Percentiles rank a stretch among this genome's conserved stretches.
phyloP scores from a whole-genome alignment of 2,329 filamentous ascomycete species.

The Orbilia quercus region DNA sequence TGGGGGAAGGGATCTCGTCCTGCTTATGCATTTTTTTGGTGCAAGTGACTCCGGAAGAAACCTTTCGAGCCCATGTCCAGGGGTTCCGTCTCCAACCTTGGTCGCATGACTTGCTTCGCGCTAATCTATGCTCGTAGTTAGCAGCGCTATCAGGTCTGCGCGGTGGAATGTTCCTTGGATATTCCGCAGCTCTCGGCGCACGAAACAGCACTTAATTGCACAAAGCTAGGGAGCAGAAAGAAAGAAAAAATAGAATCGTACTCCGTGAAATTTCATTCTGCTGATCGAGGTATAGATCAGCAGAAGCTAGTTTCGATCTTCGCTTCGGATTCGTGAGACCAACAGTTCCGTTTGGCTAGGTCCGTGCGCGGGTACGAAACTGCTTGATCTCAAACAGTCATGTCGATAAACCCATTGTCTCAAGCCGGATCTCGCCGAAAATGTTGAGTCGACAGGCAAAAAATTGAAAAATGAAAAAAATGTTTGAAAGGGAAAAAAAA shows the following conservation, averaged over 20 bases:
- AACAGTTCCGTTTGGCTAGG: slow-evolving; percentile 12
- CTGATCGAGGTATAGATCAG: slow-evolving; percentile 29
- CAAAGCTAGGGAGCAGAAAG: not conserved
- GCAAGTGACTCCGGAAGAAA: slow-evolving; percentile 55
- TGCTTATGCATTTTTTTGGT: slow-evolving; percentile 52
- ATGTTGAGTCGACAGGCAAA: slow-evolving; percentile 10
- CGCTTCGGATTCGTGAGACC: slow-evolving; percentile 28
- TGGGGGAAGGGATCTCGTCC: slow-evolving; percentile 52
- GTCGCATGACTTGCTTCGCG: slow-evolving; percentile 56
- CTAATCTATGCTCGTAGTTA: slow-evolving; percentile 45
- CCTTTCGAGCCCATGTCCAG: slow-evolving; percentile 50
- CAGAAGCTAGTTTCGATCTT: slow-evolving; percentile 26
- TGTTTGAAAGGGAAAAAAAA: too few species aligned
- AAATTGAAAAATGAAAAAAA: too few species aligned
- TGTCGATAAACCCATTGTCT: slow-evolving; percentile 24
- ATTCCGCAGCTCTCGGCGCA: slow-evolving; percentile 53
- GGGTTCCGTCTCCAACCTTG: slow-evolving; percentile 57
- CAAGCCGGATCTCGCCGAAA: slow-evolving; percentile 14
- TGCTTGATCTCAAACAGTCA: slow-evolving; percentile 17
- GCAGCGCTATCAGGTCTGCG: slow-evolving; percentile 36
- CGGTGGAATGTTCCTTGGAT: slow-evolving; percentile 56
- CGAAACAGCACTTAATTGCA: too few species aligned
- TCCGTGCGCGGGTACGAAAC: slow-evolving; percentile 53
- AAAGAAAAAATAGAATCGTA: slow-evolving; percentile 23
- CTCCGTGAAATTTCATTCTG: slow-evolving; percentile 19